A percentile compares a stretch with the other conserved stretches of the same genome.
phyloP scores from a whole-genome alignment of 179 eudicot species.

The Heliamphora pulchella region DNA sequence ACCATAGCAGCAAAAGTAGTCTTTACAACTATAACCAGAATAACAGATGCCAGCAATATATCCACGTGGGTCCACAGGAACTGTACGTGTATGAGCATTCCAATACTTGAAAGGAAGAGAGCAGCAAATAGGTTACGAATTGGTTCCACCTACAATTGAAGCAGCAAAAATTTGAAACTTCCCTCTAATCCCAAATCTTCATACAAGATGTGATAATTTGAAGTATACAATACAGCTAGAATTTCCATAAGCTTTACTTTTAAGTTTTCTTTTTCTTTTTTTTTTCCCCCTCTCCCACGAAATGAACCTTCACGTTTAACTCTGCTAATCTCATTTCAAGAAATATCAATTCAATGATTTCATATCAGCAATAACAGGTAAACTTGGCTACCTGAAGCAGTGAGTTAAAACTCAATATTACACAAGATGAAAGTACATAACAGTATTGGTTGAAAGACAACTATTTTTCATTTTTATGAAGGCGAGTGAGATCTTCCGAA shows the following conservation, averaged over 20 bases:
- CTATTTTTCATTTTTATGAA: not conserved
- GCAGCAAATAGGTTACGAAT: conserved; percentile 95
- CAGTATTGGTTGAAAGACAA: not conserved
- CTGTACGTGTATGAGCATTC: conserved; percentile 91
- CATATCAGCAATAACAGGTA: not conserved
- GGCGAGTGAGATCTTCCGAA: not conserved
- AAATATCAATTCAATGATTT: not conserved
- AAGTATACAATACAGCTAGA: not conserved
- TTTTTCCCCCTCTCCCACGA: not conserved
- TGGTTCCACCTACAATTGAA: conserved; percentile 82
- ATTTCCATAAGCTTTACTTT: not conserved
- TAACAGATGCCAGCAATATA: conserved; percentile 91
- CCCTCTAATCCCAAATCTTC: not conserved
- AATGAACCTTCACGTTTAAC: not conserved
- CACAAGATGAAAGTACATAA: not conserved
- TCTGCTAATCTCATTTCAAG: not conserved
- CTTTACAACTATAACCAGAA: conserved; percentile 80
- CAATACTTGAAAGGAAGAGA: conserved; percentile 93
- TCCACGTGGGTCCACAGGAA: conserved; percentile 97
- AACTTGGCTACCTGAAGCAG: conserved; percentile 4
- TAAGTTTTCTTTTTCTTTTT: not conserved
- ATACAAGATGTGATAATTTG: not conserved
- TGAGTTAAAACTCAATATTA: conserved; percentile 2
- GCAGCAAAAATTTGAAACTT: not conserved
- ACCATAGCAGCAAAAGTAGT: conserved; percentile 70